Conservation (phyloP, 116 monocot species). For the Phalaenopsis hybrid region DNA sequence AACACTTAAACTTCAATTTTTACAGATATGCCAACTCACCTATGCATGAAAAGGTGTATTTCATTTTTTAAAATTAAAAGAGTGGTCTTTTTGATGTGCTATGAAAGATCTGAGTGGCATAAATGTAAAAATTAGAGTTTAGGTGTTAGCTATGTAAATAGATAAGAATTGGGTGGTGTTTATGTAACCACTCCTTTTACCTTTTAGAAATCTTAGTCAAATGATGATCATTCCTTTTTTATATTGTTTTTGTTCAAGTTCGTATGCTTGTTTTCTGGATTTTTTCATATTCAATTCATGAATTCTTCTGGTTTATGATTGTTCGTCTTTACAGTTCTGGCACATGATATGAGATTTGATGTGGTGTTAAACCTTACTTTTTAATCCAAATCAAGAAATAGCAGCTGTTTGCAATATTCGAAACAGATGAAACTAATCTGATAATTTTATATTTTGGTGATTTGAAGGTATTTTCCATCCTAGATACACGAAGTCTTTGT, state of each 20-base stretch:
- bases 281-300: not conserved
- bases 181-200: no score
- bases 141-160: no score
- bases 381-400: not conserved
- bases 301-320: not conserved
- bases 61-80: no score
- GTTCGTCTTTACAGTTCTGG: not conserved
- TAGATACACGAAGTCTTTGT: constrained; percentile 67
- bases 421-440: not conserved
- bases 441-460: not conserved
- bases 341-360: not conserved
- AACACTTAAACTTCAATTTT: no score
- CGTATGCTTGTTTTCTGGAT: not conserved
- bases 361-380: not conserved
- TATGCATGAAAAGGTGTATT: no score
- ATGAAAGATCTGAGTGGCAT: no score
- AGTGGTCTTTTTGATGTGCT: no score
- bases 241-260: not conserved
- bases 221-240: not conserved
- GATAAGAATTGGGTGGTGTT: no score
- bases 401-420: not conserved
- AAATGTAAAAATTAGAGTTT: no score
- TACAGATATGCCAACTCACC: no score
- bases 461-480: constrained; percentile 71
- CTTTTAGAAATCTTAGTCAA: not conserved